phyloP scores from a whole-genome alignment of 1,284 basidiomycete genomes.

The Puccinia horiana region DNA sequence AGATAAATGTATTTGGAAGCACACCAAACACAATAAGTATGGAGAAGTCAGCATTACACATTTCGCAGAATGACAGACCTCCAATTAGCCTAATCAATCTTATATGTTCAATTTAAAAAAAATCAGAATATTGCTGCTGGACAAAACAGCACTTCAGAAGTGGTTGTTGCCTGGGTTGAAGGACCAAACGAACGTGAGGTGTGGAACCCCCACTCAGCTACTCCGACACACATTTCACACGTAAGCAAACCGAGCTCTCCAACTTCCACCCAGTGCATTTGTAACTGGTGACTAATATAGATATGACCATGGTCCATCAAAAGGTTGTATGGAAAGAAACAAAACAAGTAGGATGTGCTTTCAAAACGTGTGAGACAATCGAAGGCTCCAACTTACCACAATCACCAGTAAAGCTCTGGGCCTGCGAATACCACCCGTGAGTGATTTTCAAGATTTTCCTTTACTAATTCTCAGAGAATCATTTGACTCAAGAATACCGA shows the following conservation, averaged over 20 bases:
- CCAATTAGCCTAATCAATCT: background rate
- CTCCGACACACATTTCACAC: slow-evolving; percentile 30
- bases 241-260: background rate
- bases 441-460: background rate
- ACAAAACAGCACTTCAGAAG: slow-evolving; percentile 34
- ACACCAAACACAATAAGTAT: slow-evolving; percentile 32
- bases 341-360: slow-evolving; percentile 32
- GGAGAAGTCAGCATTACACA: slow-evolving; percentile 27
- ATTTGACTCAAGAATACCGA: background rate
- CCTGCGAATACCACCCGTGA: slow-evolving; percentile 47
- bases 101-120: background rate
- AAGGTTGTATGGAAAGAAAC: slow-evolving; percentile 49
- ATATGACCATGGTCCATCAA: background rate
- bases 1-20: slow-evolving; percentile 36
- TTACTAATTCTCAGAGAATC: background rate
- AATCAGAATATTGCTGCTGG: slow-evolving; percentile 46
- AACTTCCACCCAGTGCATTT: background rate
- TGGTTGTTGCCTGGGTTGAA: slow-evolving; percentile 36
- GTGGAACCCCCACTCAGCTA: background rate
- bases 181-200: slow-evolving; percentile 33
- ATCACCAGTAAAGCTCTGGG: slow-evolving; percentile 47
- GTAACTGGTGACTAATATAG: background rate
- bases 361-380: slow-evolving; percentile 25
- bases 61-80: background rate
- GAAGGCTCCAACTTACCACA: slow-evolving; percentile 38